Evolutionary conservation across 1,139 yeast species (phyloP).

Genomic region (Yamadazyma songkhlaensis): DNA sequence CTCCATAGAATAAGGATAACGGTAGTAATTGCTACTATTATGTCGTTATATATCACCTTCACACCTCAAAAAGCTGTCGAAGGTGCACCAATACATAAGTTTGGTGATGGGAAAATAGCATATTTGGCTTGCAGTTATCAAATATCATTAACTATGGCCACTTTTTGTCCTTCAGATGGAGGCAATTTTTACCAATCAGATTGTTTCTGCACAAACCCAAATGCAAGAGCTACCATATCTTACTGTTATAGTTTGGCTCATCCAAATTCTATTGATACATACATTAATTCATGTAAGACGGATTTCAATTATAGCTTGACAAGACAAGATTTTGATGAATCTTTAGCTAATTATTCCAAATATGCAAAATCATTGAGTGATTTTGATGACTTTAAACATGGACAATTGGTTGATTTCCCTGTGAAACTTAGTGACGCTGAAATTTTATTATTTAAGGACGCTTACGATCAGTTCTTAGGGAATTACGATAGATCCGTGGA

Average conservation of each 20-base stretch:
- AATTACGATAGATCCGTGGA: constrained; percentile 36
- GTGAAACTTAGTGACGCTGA: constrained; percentile 22
- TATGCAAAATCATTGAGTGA: constrained; percentile 25
- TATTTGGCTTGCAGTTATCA: constrained; percentile 30
- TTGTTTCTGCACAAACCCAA: constrained; percentile 29
- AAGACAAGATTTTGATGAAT: constrained; percentile 23
- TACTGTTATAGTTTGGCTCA: constrained; percentile 32
- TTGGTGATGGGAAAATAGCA: constrained; percentile 29
- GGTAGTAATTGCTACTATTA: constrained; percentile 17
- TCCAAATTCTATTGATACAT: constrained; percentile 21
- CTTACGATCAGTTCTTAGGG: constrained; percentile 38
- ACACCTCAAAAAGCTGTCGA: constrained; percentile 31
- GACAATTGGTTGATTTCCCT: constrained; percentile 22
- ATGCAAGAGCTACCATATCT: constrained; percentile 42
- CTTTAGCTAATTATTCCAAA: constrained; percentile 39
- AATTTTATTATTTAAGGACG: constrained; percentile 16
- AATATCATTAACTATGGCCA: constrained; percentile 18
- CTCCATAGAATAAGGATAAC: constrained; percentile 13
- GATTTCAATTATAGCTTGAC: constrained; percentile 27
- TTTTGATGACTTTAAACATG: constrained; percentile 18
- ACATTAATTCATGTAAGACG: constrained; percentile 25
- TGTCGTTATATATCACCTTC: constrained; percentile 21
- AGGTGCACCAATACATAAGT: constrained; percentile 37
- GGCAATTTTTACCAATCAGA: constrained; percentile 8
- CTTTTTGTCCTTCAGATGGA: constrained; percentile 21